phyloP scores from a whole-genome alignment of 1,284 basidiomycete species.

The Microbotryum lychnidis-dioicae region DNA sequence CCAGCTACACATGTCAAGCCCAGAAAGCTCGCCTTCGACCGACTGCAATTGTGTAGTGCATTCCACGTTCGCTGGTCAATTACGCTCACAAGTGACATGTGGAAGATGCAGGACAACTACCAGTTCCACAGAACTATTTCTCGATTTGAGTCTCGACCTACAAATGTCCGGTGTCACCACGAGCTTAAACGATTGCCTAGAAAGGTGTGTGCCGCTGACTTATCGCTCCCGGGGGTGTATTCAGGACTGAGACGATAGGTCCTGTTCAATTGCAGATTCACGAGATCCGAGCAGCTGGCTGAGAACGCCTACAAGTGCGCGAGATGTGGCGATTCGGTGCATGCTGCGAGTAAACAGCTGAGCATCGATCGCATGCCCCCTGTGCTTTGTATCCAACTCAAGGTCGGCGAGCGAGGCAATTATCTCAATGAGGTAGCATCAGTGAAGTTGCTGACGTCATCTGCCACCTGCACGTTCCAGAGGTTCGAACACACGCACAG shows the following conservation, averaged over 20 bases:
- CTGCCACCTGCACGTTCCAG: constrained; percentile 43
- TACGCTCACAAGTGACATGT: constrained; percentile 85
- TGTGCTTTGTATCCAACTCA: constrained; percentile 90
- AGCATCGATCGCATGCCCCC: constrained; percentile 78
- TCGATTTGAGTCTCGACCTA: constrained; percentile 85
- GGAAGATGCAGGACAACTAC: constrained; percentile 63
- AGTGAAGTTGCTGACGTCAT: background rate
- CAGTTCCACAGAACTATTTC: constrained; percentile 75
- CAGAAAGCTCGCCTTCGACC: constrained; percentile 32
- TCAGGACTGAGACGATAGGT: no score
- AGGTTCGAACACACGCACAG: constrained; percentile 71
- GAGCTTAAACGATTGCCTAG: constrained; percentile 24
- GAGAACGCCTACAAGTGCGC: constrained; percentile 63
- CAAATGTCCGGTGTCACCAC: background rate
- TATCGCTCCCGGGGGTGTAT: no score
- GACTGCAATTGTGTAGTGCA: constrained; percentile 85
- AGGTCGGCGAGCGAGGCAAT: constrained; percentile 49
- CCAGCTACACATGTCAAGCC: constrained; percentile 16
- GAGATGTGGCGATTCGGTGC: constrained; percentile 56
- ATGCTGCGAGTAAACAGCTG: constrained; percentile 74
- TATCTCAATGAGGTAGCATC: no score
- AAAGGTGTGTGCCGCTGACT: constrained; percentile 8
- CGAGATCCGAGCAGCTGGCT: constrained; percentile 63
- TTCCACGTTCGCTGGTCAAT: constrained; percentile 74
- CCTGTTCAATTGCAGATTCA: constrained; percentile 49